Conservation (phyloP, 2,329 filamentous ascomycete genomes). For the Coniochaeta pulveracea region DNA sequence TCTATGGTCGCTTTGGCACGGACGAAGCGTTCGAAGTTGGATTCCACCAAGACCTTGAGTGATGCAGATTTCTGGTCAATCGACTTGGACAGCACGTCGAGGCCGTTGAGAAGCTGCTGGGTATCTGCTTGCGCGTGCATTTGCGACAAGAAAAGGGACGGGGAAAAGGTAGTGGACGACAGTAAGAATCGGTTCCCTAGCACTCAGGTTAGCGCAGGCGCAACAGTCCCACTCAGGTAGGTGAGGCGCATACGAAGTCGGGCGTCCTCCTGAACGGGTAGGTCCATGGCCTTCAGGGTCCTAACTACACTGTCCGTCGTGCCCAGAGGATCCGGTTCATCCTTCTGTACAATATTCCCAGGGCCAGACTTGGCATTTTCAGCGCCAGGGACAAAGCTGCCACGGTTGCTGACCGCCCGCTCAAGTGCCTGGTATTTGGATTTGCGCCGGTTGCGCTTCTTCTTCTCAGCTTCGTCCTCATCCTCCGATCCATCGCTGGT, state of each 20-base stretch:
- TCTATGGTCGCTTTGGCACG: conserved; percentile 96
- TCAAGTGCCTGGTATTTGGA: conserved; percentile 81
- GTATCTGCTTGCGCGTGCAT: conserved; percentile 82
- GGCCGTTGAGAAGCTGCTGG: conserved; percentile 64
- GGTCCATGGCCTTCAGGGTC: conserved; percentile 62
- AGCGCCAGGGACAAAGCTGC: conserved; percentile 54
- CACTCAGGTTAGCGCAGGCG: not conserved
- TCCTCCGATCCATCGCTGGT: conserved; percentile 59
- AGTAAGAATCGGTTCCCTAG: conserved; percentile 84
- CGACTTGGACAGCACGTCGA: conserved; percentile 77
- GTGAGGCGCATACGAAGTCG: conserved; percentile 50
- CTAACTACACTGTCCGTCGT: conserved; percentile 76
- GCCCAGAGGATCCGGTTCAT: conserved; percentile 90
- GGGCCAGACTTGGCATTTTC: conserved; percentile 54
- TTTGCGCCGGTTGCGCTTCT: conserved; percentile 47
- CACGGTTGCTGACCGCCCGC: conserved; percentile 57
- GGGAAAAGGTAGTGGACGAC: conserved; percentile 91
- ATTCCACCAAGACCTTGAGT: conserved; percentile 90
- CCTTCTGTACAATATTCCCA: conserved; percentile 73
- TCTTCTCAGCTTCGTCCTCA: conserved; percentile 38
- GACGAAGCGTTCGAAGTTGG: conserved; percentile 97
- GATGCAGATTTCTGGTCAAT: conserved; percentile 98
- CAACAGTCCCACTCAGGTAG: no score
- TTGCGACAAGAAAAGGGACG: conserved; percentile 81
- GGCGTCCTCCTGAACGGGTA: conserved; percentile 75